These are phyloP conservation scores for Oxalis stricta DNA, from an alignment of 441 rosid genomes.

Conservation along the genomic window DNA sequence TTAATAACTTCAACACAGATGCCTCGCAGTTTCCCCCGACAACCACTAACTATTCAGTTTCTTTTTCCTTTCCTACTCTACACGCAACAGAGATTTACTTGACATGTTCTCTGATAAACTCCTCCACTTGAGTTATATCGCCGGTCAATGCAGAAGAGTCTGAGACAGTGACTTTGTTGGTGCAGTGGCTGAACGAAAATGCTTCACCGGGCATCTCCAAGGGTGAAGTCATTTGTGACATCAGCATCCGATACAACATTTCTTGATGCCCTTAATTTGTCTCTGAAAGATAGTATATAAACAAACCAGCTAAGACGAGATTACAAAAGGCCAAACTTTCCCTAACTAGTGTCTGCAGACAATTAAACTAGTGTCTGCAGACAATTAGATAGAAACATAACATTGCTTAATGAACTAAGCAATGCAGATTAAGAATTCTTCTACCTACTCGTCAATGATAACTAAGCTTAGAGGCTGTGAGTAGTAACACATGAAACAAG, in stretches of 20 bases:
- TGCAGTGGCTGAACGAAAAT: constrained; percentile 61
- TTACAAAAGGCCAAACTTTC: too few species aligned
- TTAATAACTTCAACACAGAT: too few species aligned
- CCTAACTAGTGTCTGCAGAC: too few species aligned
- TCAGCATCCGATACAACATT: constrained; percentile 70
- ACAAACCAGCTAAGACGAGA: background rate
- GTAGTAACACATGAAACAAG: background rate
- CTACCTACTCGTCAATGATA: background rate
- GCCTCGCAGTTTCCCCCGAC: background rate
- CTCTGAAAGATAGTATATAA: constrained; percentile 33
- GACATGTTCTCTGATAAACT: constrained; percentile 63
- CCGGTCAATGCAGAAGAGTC: constrained; percentile 77
- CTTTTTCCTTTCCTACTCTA: too few species aligned
- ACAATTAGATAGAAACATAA: background rate
- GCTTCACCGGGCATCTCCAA: constrained; percentile 60
- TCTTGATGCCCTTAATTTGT: constrained; percentile 62
- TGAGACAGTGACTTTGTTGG: constrained; percentile 53
- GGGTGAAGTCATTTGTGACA: constrained; percentile 59
- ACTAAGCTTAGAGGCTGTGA: background rate
- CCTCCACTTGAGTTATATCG: constrained; percentile 45
- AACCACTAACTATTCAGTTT: background rate
- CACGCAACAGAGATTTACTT: constrained; percentile 21
- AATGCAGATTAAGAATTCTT: background rate
- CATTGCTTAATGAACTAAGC: background rate
- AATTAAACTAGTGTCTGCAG: background rate